Conservation (phyloP, 2,329 filamentous ascomycete species). For the Macrophomina phaseolina region DNA sequence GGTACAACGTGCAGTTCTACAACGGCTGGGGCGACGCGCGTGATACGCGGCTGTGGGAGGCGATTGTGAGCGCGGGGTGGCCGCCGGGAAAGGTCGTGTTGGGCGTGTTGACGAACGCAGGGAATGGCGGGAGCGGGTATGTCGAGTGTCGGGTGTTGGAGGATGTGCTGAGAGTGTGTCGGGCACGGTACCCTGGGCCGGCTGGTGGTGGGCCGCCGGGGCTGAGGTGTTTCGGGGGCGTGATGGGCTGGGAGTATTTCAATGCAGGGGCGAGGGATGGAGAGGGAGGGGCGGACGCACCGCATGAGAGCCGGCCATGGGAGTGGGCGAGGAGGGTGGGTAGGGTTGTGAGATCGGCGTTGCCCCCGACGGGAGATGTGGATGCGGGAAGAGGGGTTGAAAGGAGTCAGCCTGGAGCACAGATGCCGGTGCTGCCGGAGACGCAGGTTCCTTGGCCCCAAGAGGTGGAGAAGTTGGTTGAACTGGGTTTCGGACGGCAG, state of each 20-base stretch:
- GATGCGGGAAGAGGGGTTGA: constrained; percentile 32
- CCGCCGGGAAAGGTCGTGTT: constrained; percentile 74
- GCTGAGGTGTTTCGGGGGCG: constrained; percentile 71
- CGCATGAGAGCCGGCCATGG: constrained; percentile 65
- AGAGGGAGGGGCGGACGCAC: constrained; percentile 58
- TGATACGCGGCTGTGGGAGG: constrained; percentile 57
- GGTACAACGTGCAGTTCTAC: constrained; percentile 95
- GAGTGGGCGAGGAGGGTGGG: constrained; percentile 78
- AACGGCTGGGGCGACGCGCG: constrained; percentile 80
- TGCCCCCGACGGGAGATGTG: constrained; percentile 29
- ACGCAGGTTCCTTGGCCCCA: constrained; percentile 48
- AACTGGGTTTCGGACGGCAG: constrained; percentile 52
- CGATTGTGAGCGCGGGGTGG: constrained; percentile 70
- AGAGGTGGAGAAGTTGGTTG: constrained; percentile 50
- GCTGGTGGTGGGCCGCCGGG: constrained; percentile 33
- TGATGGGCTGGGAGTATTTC: constrained; percentile 97
- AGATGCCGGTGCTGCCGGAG: constrained; percentile 38
- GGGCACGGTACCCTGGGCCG: constrained; percentile 57
- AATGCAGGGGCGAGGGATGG: constrained; percentile 61
- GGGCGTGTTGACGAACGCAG: constrained; percentile 79
- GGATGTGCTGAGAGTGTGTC: constrained; percentile 62
- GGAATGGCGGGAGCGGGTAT: constrained; percentile 66
- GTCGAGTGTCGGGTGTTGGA: constrained; percentile 65
- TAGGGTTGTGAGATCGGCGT: constrained; percentile 41
- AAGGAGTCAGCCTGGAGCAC: neutral